Evolutionary conservation across 805 yeast species (phyloP), one percentile per base, ranked within the genome.

Genomic region (Scheffersomyces stipitis): DNA sequence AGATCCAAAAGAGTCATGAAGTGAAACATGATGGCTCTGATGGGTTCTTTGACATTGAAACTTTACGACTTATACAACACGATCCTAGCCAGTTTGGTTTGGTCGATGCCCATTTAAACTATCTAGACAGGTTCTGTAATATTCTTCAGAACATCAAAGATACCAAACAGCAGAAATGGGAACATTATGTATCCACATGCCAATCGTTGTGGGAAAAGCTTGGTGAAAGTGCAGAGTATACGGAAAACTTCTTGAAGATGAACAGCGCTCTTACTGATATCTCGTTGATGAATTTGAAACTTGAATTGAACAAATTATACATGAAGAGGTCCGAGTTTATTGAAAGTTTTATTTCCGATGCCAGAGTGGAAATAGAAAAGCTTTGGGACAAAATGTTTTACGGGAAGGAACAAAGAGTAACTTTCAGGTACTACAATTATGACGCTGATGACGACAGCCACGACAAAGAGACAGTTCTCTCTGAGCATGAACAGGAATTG

Each of bases 321-420:
- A 60, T 66, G 18, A 76, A 80, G 58, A 80, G 91, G 47, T 73
- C 79, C 18, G 72, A 77, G 38, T 75, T 76, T 45, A 77, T 90
- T 15, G 81, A 84, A 34, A 76, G 77, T 15, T 81, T 90, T 41
- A 83, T 90, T 9, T 52, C 64, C 4, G 84, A 79, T 31, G 69
- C 84, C 2, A 71, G 91, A 56, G 49, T 52, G 2, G 76, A 77
- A 38, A 82, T 90, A 8, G 71, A 69, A 28, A 73, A 67, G 3
- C 61, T 76, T 8, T 89, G 96, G 90, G 65, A 71, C 24, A 58
- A 68, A 6, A 59, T 90, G 47, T 80, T 74, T 56, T 83, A 74
- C 43, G 71, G 83, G 1, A 72, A 69, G 1, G 70, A 64, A 1
- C 80, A 82, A 34, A 71, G 76, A 45, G 42, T 41, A 1, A 54